These are phyloP conservation scores for Alternaria incomplexa DNA, from an alignment of 2,329 filamentous ascomycete genomes.

Conservation along the genomic window DNA sequence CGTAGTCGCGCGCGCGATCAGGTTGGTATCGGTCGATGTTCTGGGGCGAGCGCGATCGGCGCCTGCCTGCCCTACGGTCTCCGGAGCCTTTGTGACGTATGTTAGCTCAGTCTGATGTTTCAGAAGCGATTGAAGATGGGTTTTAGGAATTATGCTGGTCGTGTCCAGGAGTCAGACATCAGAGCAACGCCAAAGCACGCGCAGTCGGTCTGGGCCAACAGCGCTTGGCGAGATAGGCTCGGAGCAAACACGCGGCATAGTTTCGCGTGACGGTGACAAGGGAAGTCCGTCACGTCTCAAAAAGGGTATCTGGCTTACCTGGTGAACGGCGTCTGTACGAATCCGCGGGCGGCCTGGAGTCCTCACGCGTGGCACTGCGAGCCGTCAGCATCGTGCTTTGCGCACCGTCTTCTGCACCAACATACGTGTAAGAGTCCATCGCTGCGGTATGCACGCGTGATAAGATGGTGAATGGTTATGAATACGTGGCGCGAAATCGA, in stretches of 20 bases:
- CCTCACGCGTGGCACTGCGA: conserved; percentile 53
- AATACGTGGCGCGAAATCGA: background rate
- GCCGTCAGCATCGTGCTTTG: conserved; percentile 18
- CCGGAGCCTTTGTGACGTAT: conserved; percentile 23
- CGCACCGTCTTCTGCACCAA: background rate
- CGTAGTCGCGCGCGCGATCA: conserved; percentile 72
- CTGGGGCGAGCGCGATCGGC: conserved; percentile 73
- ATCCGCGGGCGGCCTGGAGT: conserved; percentile 58
- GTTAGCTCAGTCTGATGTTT: conserved; percentile 3
- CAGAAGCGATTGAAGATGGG: background rate
- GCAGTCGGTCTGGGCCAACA: background rate
- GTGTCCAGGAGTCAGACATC: background rate
- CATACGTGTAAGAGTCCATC: conserved; percentile 51
- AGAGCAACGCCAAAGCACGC: background rate
- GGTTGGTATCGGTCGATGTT: conserved; percentile 80
- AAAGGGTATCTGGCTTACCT: conserved; percentile 58
- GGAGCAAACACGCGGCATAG: background rate
- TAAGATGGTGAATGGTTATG: background rate
- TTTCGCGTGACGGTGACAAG: background rate
- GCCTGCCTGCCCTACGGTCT: conserved; percentile 44
- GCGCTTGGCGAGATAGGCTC: background rate
- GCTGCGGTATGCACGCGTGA: background rate
- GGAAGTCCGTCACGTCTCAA: background rate
- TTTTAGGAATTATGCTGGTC: background rate
- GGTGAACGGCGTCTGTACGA: conserved; percentile 68